Conservation (phyloP, 768 basidiomycete genomes). For the Collybiopsis luxurians region DNA sequence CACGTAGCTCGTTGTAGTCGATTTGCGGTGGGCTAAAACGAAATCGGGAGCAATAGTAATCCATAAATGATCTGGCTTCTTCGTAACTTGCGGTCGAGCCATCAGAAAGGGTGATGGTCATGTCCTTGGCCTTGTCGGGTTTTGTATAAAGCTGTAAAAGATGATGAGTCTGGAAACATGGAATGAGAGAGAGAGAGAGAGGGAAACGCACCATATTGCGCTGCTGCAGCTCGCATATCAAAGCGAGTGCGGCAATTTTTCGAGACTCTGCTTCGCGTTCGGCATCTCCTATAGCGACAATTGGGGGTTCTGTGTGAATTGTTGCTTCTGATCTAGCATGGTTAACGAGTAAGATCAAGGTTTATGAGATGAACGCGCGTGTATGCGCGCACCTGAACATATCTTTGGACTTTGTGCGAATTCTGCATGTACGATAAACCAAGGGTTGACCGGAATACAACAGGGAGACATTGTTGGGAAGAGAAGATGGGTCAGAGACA, state of each 20-base stretch:
- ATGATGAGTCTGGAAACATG: too few relatives aligned
- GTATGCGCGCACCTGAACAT: constrained; percentile 58
- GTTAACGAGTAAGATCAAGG: neutral
- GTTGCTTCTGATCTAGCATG: constrained; percentile 37
- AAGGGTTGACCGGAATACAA: neutral
- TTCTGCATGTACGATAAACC: constrained; percentile 10
- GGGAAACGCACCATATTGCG: constrained; percentile 56
- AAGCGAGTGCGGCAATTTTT: constrained; percentile 73
- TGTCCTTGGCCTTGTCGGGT: constrained; percentile 2
- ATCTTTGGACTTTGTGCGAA: constrained; percentile 14
- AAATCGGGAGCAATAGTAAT: constrained; percentile 87
- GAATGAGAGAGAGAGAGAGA: neutral
- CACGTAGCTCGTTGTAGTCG: constrained; percentile 40
- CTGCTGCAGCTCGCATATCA: constrained; percentile 65
- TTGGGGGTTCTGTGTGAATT: constrained; percentile 32
- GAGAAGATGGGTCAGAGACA: constrained; percentile 49
- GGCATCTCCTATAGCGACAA: constrained; percentile 65
- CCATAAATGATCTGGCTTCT: constrained; percentile 86
- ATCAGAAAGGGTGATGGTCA: constrained; percentile 49
- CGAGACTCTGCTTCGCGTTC: constrained; percentile 61
- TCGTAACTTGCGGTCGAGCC: constrained; percentile 56
- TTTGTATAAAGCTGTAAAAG: constrained; percentile 2
- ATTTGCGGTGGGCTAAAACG: constrained; percentile 73
- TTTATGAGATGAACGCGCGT: too few relatives aligned
- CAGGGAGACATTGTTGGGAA: constrained; percentile 40